Conservation (phyloP, 148 eudicot species). For the Vaccinium vitisidaea region DNA sequence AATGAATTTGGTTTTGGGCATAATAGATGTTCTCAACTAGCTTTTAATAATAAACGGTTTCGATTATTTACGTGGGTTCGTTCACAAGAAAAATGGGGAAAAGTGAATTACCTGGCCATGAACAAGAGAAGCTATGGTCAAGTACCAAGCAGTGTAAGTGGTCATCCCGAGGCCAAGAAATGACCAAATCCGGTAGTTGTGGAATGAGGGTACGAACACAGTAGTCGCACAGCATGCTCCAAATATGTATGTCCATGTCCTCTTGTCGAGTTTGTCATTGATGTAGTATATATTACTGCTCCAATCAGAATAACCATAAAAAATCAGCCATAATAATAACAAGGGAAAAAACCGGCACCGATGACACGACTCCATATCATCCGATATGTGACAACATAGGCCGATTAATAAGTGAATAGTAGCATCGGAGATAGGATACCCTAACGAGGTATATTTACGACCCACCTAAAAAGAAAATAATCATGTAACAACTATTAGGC, state of each 20-base stretch:
- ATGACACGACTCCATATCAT: too few relatives aligned
- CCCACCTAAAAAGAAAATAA: too few relatives aligned
- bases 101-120: constrained; percentile 69
- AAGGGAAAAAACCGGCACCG: neutral
- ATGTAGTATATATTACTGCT: constrained; percentile 86
- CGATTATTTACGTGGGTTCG: too few relatives aligned
- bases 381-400: too few relatives aligned
- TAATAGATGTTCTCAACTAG: too few relatives aligned
- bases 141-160: constrained; percentile 96
- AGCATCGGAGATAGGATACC: too few relatives aligned
- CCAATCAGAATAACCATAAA: constrained; percentile 35
- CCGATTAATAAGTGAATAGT: too few relatives aligned
- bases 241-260: constrained; percentile 98
- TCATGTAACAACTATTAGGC: too few relatives aligned
- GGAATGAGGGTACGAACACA: constrained; percentile 80
- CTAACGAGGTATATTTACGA: too few relatives aligned
- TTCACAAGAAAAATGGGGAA: too few relatives aligned
- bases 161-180: constrained; percentile 95
- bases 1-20: too few relatives aligned
- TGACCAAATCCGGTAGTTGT: constrained; percentile 95
- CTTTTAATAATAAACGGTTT: too few relatives aligned
- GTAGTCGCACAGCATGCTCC: constrained; percentile 98
- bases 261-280: constrained; percentile 87
- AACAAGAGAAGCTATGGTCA: constrained; percentile 62
- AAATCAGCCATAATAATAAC: neutral